Conservation (phyloP, 768 basidiomycete genomes). For the Hortiboletus flavorubellus region DNA sequence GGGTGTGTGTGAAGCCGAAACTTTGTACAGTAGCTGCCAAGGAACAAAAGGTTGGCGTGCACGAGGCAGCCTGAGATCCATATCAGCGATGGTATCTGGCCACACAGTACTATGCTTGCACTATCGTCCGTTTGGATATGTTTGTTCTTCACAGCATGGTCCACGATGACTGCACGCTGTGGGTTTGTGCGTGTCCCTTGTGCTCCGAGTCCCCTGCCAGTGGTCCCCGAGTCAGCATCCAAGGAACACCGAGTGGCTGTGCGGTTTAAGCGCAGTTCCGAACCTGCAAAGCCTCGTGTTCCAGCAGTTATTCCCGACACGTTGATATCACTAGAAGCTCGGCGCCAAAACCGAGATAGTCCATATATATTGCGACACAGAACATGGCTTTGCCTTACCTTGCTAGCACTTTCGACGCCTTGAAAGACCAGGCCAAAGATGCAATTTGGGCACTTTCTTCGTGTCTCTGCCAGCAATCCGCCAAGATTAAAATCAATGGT, state of each 20-base stretch:
- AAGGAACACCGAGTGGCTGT: slow-evolving; percentile 10
- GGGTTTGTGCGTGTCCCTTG: neutral
- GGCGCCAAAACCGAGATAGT: neutral
- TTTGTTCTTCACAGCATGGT: neutral
- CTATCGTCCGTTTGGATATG: slow-evolving; percentile 6
- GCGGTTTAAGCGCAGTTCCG: neutral
- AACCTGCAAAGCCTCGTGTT: neutral
- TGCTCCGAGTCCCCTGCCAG: too few relatives aligned
- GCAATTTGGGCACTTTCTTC: slow-evolving; percentile 78
- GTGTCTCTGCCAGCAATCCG: slow-evolving; percentile 75
- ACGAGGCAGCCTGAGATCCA: slow-evolving; percentile 22
- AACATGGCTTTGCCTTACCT: slow-evolving; percentile 34
- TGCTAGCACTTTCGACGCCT: slow-evolving; percentile 45
- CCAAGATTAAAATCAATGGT: slow-evolving; percentile 93
- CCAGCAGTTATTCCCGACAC: neutral
- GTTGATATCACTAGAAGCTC: neutral
- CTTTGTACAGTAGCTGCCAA: neutral
- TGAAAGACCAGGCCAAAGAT: slow-evolving; percentile 78
- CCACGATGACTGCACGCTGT: neutral
- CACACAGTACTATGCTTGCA: neutral
- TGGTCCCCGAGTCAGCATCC: too few relatives aligned
- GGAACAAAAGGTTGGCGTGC: neutral
- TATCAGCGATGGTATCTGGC: slow-evolving; percentile 16
- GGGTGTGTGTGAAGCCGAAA: neutral
- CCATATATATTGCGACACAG: neutral